Conservation (phyloP, 306 rosid species). For the Fragaria iinumae region DNA sequence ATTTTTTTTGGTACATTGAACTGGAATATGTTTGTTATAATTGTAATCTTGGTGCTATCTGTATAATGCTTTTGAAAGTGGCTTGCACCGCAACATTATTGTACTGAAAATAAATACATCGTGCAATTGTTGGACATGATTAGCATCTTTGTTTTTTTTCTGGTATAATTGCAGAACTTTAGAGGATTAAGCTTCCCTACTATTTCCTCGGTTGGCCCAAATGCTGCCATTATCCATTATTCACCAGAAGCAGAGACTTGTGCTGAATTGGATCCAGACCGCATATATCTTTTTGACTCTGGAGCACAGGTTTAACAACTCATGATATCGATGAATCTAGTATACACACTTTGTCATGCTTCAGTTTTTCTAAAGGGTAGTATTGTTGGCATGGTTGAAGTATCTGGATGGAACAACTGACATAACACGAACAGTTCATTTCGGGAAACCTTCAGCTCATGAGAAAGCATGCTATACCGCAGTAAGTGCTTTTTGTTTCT, state of each 20-base stretch:
- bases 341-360: slow-evolving; percentile 12
- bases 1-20: background rate
- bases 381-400: slow-evolving; percentile 45
- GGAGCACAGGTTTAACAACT: slow-evolving; percentile 84
- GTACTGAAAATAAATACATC: slow-evolving; percentile 5
- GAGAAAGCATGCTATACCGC: slow-evolving; percentile 92
- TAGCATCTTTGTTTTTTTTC: background rate
- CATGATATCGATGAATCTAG: slow-evolving; percentile 6
- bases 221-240: slow-evolving; percentile 97
- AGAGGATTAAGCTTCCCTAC: slow-evolving; percentile 97
- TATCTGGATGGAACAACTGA: slow-evolving; percentile 98
- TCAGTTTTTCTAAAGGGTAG: slow-evolving; percentile 20
- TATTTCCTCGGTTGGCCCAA: slow-evolving; percentile 95
- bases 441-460: slow-evolving; percentile 85
- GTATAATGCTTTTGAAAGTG: background rate
- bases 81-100: background rate
- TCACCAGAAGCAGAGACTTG: slow-evolving; percentile 73
- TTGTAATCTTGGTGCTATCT: background rate
- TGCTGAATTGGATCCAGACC: slow-evolving; percentile 84
- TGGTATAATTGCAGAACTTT: slow-evolving; percentile 60
- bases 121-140: slow-evolving; percentile 8
- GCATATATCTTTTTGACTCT: slow-evolving; percentile 91
- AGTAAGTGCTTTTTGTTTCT: slow-evolving; percentile 47
- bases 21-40: background rate
- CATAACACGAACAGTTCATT: slow-evolving; percentile 93